Evolutionary conservation across 2,329 filamentous ascomycete genomes (phyloP), one percentile per base, ranked within the genome.

Genomic region (Colletotrichum sp.): DNA sequence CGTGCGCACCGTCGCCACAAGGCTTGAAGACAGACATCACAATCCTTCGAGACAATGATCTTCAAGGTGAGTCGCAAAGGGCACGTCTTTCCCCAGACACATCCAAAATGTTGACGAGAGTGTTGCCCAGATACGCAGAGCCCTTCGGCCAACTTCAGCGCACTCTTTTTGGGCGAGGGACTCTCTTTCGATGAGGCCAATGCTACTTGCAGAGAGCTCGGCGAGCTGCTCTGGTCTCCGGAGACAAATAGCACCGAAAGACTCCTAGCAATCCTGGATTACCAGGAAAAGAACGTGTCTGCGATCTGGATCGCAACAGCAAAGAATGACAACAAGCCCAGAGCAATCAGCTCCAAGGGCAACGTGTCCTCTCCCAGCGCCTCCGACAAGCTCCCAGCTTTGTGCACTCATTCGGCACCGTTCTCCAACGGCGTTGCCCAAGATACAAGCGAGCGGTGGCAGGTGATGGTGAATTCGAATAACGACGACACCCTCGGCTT

Each of bases 341-440:
- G 79, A 26, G 80, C 82, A 1, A 79, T 87, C 30, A 81, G 81
- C 26, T 77, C 72, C 26, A 74, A 77, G 9, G 84, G 84, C 7
- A 43, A 71, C 3, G 66, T 84, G 13, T 77, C 79, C 6, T 36
- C 72, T 6, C 70, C 73, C 28, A 63, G 74, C 55, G 34, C 34
- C 74, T 72, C 71, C 28, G 52, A 78, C 26, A 70, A 74, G 48
- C 78, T 86, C 5, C 83, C 83, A 3, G 85, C 82, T 0, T 71
- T 88, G n/a, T 88, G 87, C 75, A 86, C 85, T 5, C 85, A 88
- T 72, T 83, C 84, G 3, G 86, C 87, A 3, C 86, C 86, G 0
- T 85, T 85, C 72, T 87, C 85, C 15, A 85, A 80, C 36, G 73
- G 78, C 10, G 78, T 80, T 1, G 79, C 69, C 1, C 80, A 83